Conservation (phyloP, 2,329 filamentous ascomycete species). For the Gyromitra esculenta region DNA sequence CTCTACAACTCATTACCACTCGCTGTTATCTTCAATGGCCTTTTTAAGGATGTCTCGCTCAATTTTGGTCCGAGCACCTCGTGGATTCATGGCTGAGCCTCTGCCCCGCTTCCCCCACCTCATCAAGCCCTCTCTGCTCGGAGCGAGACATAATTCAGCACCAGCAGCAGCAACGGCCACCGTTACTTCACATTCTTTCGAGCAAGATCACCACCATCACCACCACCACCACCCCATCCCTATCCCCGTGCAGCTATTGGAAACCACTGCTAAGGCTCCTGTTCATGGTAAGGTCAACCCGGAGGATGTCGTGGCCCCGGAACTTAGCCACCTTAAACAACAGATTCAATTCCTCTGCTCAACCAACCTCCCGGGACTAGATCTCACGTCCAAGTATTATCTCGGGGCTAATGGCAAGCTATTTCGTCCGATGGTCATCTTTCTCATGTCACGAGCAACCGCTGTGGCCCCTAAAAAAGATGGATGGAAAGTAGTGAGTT, state of each 20-base stretch:
- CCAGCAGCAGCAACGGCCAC: conserved; percentile 39
- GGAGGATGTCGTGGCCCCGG: conserved; percentile 50
- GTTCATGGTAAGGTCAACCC: conserved; percentile 37
- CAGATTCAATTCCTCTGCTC: conserved; percentile 54
- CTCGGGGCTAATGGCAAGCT: conserved; percentile 97
- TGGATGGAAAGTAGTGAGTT: conserved; percentile 60
- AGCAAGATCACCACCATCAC: conserved; percentile 29
- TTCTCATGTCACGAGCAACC: conserved; percentile 95
- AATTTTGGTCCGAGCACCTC: conserved; percentile 29
- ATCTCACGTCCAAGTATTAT: conserved; percentile 97
- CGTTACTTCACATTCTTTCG: conserved; percentile 33
- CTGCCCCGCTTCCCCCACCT: conserved; percentile 40
- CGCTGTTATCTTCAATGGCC: conserved; percentile 11
- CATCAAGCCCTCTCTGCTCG: conserved; percentile 17
- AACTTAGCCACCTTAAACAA: conserved; percentile 52
- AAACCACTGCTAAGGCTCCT: conserved; percentile 16
- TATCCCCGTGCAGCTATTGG: conserved; percentile 28
- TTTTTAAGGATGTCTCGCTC: conserved; percentile 40
- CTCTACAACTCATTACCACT: neutral
- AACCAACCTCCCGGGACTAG: conserved; percentile 84
- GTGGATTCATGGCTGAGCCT: conserved; percentile 28
- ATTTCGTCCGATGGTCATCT: conserved; percentile 89
- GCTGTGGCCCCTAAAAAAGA: conserved; percentile 75
- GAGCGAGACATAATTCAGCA: conserved; percentile 42
- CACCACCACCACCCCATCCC: conserved; percentile 32